These are phyloP conservation scores for Vachellia collinsii DNA, from an alignment of 306 rosid genomes.

Conservation along the genomic window DNA sequence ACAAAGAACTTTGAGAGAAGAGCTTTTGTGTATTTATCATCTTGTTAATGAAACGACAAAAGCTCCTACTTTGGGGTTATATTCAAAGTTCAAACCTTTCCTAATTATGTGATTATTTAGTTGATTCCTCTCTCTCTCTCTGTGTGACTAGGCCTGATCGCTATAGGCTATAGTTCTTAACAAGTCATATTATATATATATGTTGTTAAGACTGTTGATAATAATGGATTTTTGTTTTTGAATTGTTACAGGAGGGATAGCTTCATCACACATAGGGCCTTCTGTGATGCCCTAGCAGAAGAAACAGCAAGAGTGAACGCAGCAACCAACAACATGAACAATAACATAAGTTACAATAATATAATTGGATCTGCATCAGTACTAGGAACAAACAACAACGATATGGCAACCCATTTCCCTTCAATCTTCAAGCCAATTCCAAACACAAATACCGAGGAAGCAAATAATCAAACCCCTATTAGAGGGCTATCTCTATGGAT, in stretches of 20 bases:
- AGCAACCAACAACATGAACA: slow-evolving; percentile 54
- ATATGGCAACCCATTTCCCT: slow-evolving; percentile 52
- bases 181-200: too few relatives aligned
- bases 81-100: slow-evolving; percentile 32
- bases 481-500: slow-evolving; percentile 67
- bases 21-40: slow-evolving; percentile 26
- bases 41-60: slow-evolving; percentile 46
- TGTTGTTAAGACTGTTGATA: background rate
- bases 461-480: slow-evolving; percentile 33
- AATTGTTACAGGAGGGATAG: slow-evolving; percentile 76
- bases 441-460: slow-evolving; percentile 26
- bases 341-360: slow-evolving; percentile 55
- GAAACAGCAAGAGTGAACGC: slow-evolving; percentile 88
- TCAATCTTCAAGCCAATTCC: slow-evolving; percentile 69
- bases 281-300: slow-evolving; percentile 94
- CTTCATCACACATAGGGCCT: slow-evolving; percentile 91
- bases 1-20: slow-evolving; percentile 36
- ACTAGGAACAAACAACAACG: slow-evolving; percentile 35
- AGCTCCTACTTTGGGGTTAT: slow-evolving; percentile 46
- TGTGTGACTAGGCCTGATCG: too few relatives aligned
- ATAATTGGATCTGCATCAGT: slow-evolving; percentile 38
- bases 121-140: background rate
- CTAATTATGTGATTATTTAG: slow-evolving; percentile 23
- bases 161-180: too few relatives aligned
- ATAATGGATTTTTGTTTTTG: background rate